Evolutionary conservation across 805 yeast species (phyloP).

Genomic region (Metschnikowia bowlesiae): DNA sequence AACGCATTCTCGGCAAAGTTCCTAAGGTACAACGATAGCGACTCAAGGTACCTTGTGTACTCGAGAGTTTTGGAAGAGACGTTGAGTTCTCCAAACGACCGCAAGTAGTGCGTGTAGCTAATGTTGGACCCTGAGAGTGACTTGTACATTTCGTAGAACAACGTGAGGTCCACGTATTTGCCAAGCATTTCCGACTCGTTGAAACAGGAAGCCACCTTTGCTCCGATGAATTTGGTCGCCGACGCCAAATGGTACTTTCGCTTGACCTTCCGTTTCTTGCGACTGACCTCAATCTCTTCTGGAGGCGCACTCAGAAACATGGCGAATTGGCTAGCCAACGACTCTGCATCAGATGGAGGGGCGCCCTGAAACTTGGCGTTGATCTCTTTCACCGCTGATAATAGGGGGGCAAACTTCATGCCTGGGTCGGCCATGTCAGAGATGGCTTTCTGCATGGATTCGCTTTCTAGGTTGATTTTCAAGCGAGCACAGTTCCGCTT

Average conservation of each 20-base stretch:
- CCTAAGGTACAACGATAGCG: slow-evolving; percentile 47
- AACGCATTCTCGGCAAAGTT: slow-evolving; percentile 41
- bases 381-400: slow-evolving; percentile 21
- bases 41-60: slow-evolving; percentile 43
- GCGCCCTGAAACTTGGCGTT: slow-evolving; percentile 15
- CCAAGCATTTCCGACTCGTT: slow-evolving; percentile 63
- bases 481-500: slow-evolving; percentile 17
- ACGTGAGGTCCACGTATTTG: slow-evolving; percentile 52
- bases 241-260: slow-evolving; percentile 44
- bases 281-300: slow-evolving; percentile 18
- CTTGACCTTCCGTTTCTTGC: slow-evolving; percentile 19
- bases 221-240: slow-evolving; percentile 44
- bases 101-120: slow-evolving; percentile 50
- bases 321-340: slow-evolving; percentile 12
- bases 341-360: slow-evolving; percentile 15
- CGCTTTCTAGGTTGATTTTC: neutral
- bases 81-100: slow-evolving; percentile 37
- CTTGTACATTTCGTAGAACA: slow-evolving; percentile 51
- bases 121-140: slow-evolving; percentile 25
- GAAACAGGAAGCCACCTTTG: slow-evolving; percentile 43
- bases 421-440: slow-evolving; percentile 17
- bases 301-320: slow-evolving; percentile 28
- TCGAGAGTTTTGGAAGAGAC: slow-evolving; percentile 16
- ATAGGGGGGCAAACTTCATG: slow-evolving; percentile 30
- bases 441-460: slow-evolving; percentile 10